These are phyloP conservation scores for Penicillium brevicompactum DNA, from an alignment of 2,329 filamentous ascomycete species.

Conservation along the genomic window DNA sequence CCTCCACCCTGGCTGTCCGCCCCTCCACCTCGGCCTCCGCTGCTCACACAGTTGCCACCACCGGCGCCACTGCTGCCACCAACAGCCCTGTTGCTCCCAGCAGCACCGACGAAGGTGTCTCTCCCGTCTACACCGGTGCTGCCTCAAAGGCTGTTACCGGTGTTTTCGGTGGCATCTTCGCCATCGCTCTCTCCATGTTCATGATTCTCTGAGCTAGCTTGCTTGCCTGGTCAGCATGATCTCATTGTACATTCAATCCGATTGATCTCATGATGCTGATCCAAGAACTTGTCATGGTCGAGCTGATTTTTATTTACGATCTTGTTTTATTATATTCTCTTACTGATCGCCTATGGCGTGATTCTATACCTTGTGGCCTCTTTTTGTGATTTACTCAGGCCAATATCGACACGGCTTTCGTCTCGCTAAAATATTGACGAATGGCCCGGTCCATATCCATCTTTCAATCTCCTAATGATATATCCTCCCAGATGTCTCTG, in stretches of 20 bases:
- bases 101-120: conserved; percentile 8
- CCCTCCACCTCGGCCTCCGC: conserved; percentile 5
- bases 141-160: conserved; percentile 5
- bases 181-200: conserved; percentile 14
- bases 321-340: conserved; percentile 2
- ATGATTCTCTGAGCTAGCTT: conserved; percentile 8
- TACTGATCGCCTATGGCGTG: conserved; percentile 1
- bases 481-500: neutral
- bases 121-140: conserved; percentile 18
- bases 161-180: conserved; percentile 12
- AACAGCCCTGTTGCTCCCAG: neutral
- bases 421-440: neutral
- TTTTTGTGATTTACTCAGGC: conserved; percentile 11
- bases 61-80: conserved; percentile 3
- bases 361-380: conserved; percentile 8
- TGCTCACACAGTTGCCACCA: conserved; percentile 1
- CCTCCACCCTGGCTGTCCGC: conserved; percentile 11
- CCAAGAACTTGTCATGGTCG: neutral
- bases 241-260: neutral
- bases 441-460: neutral
- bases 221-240: conserved; percentile 7
- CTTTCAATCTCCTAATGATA: conserved; percentile 1
- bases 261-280: conserved; percentile 11
- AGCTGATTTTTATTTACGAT: conserved; percentile 4
- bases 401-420: neutral